Base-by-base conservation (phyloP, 1,284 basidiomycete genomes). In the Austroboletus niveus region DNA sequence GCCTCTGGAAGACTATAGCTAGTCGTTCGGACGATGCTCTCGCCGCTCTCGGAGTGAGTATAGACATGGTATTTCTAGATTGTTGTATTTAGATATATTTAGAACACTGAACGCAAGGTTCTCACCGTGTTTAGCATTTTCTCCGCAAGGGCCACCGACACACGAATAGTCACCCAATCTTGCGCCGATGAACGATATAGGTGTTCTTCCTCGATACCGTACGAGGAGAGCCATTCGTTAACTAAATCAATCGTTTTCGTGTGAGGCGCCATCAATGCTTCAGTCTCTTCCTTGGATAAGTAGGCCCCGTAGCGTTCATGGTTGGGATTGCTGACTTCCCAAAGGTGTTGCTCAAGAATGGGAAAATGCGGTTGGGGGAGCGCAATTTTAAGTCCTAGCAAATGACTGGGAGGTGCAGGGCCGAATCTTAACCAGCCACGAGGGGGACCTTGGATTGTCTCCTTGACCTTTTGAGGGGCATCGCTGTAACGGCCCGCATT, bases 221-320 rank as follows among this genome's bases (percentile, higher is more conserved):
- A 73, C 6, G 73, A 74, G 1, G 69, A 69, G 15, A 90, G 70
- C 87, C 88, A 91, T 46, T 76, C 72, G 41, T 79, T 70, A 36
- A 92, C 85, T 3, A 69, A 61, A 20, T 74, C 66, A 10, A 85
- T 53, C 51, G 79, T 82, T 50, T 79, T 73, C 0, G 73, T 68
- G 54, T 78, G 73, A 2, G 88, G 88, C 12, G 80, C 73, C 47
- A 86, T 77, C 24, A 87, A 70, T 2, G 63, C 70, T 42, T 85
- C 81, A 9, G 85, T 80, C 57, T 87, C 79, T 41, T 77, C 79
- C 61, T 84, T 82, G 46, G 84, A 78, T 38, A 89, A 66, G 65
- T 90, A 80, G 31, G 78, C 70, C 0, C 88, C 88, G 61, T 90
- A 92, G 22, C 81, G 77, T 12, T 69, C 60, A 56, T 86, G 81